phyloP scores from a whole-genome alignment of 1,284 basidiomycete genomes.

The Crepidotus sp. region DNA sequence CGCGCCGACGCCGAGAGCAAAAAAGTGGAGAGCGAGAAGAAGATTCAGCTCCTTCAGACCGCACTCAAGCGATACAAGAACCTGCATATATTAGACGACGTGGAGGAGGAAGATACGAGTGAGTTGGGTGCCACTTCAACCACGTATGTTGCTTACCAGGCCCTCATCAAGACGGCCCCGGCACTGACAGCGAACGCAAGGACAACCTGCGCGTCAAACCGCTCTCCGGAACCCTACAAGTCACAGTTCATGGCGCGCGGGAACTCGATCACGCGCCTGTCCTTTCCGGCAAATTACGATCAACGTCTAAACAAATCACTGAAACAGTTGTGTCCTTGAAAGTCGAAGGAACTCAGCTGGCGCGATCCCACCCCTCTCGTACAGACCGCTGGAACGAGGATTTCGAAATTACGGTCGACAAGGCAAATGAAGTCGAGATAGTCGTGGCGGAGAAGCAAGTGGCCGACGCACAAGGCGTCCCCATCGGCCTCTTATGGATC shows the following conservation, averaged over 20 bases:
- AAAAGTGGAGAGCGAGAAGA: constrained; percentile 89
- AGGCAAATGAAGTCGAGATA: constrained; percentile 97
- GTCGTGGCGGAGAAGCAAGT: constrained; percentile 91
- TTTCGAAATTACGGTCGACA: constrained; percentile 94
- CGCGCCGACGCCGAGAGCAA: constrained; percentile 90
- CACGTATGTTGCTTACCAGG: constrained; percentile 8
- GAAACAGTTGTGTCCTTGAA: constrained; percentile 95
- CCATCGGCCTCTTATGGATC: constrained; percentile 95
- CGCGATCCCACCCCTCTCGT: constrained; percentile 85
- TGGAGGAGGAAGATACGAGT: constrained; percentile 55
- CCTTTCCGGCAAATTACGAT: constrained; percentile 48
- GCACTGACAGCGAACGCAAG: constrained; percentile 83
- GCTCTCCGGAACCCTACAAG: constrained; percentile 86
- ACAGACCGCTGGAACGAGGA: constrained; percentile 98
- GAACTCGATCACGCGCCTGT: constrained; percentile 94
- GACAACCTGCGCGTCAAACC: constrained; percentile 87
- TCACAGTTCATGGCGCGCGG: constrained; percentile 82
- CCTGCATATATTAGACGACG: constrained; percentile 87
- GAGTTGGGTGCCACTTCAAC: constrained; percentile 1
- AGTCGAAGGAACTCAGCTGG: constrained; percentile 91
- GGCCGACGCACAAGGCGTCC: constrained; percentile 71
- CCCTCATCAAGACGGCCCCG: constrained; percentile 32
- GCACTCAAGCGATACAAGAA: constrained; percentile 97
- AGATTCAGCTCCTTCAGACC: constrained; percentile 87
- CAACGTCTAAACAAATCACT: constrained; percentile 67